Percentiles rank a stretch among this genome's conserved stretches.
phyloP scores from a whole-genome alignment of 148 eudicot genomes.

The Pouteria glomerata region DNA sequence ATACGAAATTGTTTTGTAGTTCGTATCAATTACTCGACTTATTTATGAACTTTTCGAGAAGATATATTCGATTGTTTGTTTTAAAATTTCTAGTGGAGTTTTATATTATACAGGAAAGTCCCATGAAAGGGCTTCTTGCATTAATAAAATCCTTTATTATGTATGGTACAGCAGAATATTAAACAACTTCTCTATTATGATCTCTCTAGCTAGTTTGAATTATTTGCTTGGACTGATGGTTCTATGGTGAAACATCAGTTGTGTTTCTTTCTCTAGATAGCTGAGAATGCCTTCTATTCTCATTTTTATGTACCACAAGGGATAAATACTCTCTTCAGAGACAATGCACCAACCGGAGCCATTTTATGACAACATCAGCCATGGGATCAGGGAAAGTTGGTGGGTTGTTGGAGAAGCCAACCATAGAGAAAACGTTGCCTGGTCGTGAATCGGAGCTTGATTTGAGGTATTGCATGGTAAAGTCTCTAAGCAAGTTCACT shows the following conservation, averaged over 20 bases:
- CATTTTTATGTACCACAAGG: constrained; percentile 36
- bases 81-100: too few relatives aligned
- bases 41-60: too few relatives aligned
- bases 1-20: too few relatives aligned
- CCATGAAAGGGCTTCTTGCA: neutral
- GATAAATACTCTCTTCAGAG: constrained; percentile 46
- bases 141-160: neutral
- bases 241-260: neutral
- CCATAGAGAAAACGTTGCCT: constrained; percentile 77
- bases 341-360: constrained; percentile 48
- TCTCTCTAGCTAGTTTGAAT: neutral
- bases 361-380: constrained; percentile 41
- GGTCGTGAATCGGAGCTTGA: constrained; percentile 90
- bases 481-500: neutral
- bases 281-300: neutral
- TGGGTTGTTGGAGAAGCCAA: constrained; percentile 77
- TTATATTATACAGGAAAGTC: neutral
- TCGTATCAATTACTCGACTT: too few relatives aligned
- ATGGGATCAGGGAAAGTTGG: constrained; percentile 54
- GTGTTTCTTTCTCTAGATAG: neutral
- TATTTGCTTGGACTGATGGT: neutral
- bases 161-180: neutral
- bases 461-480: constrained; percentile 45
- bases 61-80: too few relatives aligned
- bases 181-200: neutral